A percentile compares a stretch with the other conserved stretches of the same genome.
Evolutionary conservation across 257 asterid genomes (phyloP).

Genomic region (Gentiana straminea): DNA sequence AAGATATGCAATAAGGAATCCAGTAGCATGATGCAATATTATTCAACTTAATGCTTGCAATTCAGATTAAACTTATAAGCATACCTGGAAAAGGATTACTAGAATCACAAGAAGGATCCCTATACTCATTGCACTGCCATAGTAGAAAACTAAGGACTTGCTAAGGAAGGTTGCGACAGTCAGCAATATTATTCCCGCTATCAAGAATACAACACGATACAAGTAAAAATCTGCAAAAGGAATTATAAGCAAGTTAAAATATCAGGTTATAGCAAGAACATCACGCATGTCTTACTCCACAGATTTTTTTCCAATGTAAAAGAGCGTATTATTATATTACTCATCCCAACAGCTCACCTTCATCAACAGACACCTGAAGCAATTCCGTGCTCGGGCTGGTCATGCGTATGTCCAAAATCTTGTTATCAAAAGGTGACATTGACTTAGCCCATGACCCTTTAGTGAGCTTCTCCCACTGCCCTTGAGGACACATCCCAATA

Average conservation of each 20-base stretch:
- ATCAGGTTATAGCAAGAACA: background rate
- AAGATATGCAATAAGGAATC: too few species aligned
- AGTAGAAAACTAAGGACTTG: conserved; percentile 70
- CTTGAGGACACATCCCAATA: conserved; percentile 72
- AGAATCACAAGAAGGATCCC: conserved; percentile 73
- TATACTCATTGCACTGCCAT: conserved; percentile 67
- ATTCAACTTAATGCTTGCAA: too few species aligned
- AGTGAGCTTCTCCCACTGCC: conserved; percentile 68
- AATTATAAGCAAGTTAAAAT: conserved; percentile 5
- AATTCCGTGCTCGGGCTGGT: conserved; percentile 36
- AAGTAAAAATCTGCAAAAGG: conserved; percentile 50
- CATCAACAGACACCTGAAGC: conserved; percentile 65
- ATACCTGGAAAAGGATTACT: conserved; percentile 87
- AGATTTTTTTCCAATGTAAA: background rate
- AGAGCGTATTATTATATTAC: background rate
- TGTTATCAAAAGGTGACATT: conserved; percentile 88
- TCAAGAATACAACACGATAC: conserved; percentile 61
- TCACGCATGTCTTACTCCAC: background rate
- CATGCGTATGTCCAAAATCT: conserved; percentile 61
- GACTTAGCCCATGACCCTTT: conserved; percentile 60
- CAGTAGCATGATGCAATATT: too few species aligned
- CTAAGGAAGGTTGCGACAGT: conserved; percentile 62
- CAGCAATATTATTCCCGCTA: conserved; percentile 48
- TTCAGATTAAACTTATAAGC: background rate
- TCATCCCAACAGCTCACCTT: conserved; percentile 45